Base-by-base conservation (phyloP, 495 filamentous ascomycete genomes). In the Cenococcum geophilum region DNA sequence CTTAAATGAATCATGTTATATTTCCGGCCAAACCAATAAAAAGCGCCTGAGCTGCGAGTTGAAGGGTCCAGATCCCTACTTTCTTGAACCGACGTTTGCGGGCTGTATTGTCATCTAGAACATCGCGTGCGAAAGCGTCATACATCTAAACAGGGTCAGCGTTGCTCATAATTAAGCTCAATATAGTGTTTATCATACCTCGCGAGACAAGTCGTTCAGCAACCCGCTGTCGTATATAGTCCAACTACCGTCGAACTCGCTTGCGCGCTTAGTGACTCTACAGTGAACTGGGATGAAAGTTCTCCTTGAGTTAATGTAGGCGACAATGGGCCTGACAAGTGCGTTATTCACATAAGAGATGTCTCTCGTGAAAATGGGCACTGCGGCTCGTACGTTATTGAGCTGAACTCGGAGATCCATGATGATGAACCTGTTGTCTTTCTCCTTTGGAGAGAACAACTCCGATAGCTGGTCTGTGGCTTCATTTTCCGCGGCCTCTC, bases 271-370 rank as follows among this genome's bases (percentile, higher is more conserved):
- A 62, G 96, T 88, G 57, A 98, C 88, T 55, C 92, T 88, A 75
- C 93, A 97, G 60, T 87, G 88, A 69, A 98, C 86, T 10, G 93
- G 95, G 51, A 98, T 97, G 70, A 95, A 97, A 0, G 91, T 92
- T 68, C 84, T 86, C 70, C 87, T 84, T 34, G 89, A 89, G 73
- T 98, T 98, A 75, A 98, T 97, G 70, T 97, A 98, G 1, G 93
- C 95, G n/a, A 98, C 93, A 58, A 98, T 98, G 16, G 93, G 93
- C 25, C 93, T 83, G 43, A 97, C 87, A 6, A 98, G 83, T 2
- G 93, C 93, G 69, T 92, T 92, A 73, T 97, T 97, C 62, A 96
- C 88, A 74, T 97, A 97, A 35, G 89, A 93, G 14, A 97, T 79
- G 72, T 96, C 87, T 58, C 80, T 82, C 23, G 87, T 93, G 74